phyloP scores from a whole-genome alignment of 2,329 filamentous ascomycete genomes.

The Verticillium albo-atrum region DNA sequence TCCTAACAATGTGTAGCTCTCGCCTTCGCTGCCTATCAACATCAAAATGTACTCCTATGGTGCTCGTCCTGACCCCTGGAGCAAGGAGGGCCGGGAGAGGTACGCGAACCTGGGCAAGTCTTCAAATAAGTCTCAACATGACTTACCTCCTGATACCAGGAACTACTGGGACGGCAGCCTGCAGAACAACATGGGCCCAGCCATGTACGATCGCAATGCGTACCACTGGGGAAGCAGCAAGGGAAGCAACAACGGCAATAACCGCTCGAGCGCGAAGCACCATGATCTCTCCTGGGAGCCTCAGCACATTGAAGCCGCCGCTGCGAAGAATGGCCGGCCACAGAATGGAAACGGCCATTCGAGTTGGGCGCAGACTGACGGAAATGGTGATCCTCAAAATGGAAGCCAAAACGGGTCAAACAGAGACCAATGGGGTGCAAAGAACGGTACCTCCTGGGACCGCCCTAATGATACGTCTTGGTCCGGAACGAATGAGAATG shows the following conservation, averaged over 20 bases:
- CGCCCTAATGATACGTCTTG: neutral
- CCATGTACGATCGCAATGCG: conserved; percentile 1
- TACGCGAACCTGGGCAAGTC: neutral
- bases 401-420: neutral
- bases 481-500: neutral
- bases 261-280: neutral
- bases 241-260: neutral
- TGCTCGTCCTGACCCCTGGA: neutral
- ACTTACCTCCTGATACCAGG: neutral
- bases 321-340: neutral
- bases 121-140: neutral
- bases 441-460: neutral
- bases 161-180: neutral
- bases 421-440: neutral
- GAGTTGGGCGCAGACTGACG: neutral
- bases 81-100: neutral
- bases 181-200: conserved; percentile 9
- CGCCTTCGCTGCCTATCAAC: neutral
- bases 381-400: neutral
- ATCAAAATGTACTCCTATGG: conserved; percentile 2
- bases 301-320: neutral
- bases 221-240: neutral
- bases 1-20: neutral
- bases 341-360: neutral
- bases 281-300: neutral